Base-by-base conservation (phyloP, 306 rosid genomes). In the Adenanthera pavonina region DNA sequence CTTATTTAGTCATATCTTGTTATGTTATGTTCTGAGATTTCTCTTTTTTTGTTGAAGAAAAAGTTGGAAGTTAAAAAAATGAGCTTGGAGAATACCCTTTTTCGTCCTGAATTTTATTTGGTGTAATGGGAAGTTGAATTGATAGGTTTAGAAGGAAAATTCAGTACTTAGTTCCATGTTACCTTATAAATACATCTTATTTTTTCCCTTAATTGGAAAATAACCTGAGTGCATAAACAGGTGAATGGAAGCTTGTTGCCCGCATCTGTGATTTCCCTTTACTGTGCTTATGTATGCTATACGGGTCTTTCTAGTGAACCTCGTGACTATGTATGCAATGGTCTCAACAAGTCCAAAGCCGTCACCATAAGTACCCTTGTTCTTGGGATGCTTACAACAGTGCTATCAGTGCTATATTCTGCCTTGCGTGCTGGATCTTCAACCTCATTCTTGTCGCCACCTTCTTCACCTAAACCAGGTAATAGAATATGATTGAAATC, bases 371-470 rank as follows among this genome's bases (percentile, higher is more conserved):
- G 97, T 60, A 92, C 98, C 35, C 92, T 93, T 9, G 73, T 95
- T 84, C 97, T 95, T 80, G 99, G 99, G 82, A 82, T 95, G 98
- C 85, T 88, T 46, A 95, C 97, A 2, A 95, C 99, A 3, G 85
- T 95, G 75, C 86, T 95, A 72, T 93, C 99, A 35, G 97, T 95
- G 83, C 67, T 95, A 82, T 95, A 95, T 85, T 95, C 97, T 14
- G 99, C 99, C 41, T 82, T 95, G 73, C 98, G 99, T 25, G 98
- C 98, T 71, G 99, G 99, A 71, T 95, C 98, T 82, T 95, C 99
- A 6, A 92, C 91, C 43, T 80, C 97, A 41, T 93, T 95, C 86
- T 79, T 95, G 25, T 95, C 98, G 13, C 99, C 98, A 38, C 91
- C 96, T 52, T 88, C 98, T 82, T 95, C 99, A 72, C 97, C 97